Base-by-base conservation (phyloP, 305 asterid genomes). In the Rubia balearica region DNA sequence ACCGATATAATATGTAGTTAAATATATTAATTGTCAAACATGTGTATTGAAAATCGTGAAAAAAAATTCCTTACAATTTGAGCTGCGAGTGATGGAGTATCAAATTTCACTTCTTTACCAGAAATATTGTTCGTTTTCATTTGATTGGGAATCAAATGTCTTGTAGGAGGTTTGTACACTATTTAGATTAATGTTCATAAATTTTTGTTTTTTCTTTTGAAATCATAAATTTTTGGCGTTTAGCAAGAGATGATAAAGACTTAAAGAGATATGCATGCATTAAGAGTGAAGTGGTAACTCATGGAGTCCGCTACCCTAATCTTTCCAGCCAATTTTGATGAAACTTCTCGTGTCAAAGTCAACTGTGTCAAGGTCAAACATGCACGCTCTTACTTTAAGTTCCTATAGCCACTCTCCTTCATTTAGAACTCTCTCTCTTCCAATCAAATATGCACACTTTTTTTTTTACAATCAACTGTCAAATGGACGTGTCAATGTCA, bases 281-380 rank as follows among this genome's bases (percentile, higher is more conserved):
- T 16, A 19, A 51, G 9, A 10, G 36, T 63, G 68, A 16, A 24
- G 68, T 19, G 55, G 10, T 42, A 65, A 65, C 38, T 65, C 19
- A 14, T 57, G 70, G 38, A 66, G 70, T 45, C 2, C 57, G 22
- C n/a, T 33, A 33, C 38, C 38, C 5, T n/a, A 33, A 4, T 33
- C 38, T 10, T 9, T 13, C 61, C n/a, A 51, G 59, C 59, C 59
- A 17, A 14, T 48, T 48, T 48, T 13, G 12, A 48, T 68, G 24
- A 69, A 49, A 5, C 51, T n/a, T 56, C 55, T 9, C 6, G 22
- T 6, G 59, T 21, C 65, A 21, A 69, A 56, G 65, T 69, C 65
- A 69, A 40, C 55, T 6, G 24, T 22, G 16, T 13, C 41, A 56
- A 55, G 51, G 55, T 69, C 73, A 69, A 56, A 69, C 65, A 56